Conservation (phyloP, 345 rosid genomes). For the Camelina laxa region DNA sequence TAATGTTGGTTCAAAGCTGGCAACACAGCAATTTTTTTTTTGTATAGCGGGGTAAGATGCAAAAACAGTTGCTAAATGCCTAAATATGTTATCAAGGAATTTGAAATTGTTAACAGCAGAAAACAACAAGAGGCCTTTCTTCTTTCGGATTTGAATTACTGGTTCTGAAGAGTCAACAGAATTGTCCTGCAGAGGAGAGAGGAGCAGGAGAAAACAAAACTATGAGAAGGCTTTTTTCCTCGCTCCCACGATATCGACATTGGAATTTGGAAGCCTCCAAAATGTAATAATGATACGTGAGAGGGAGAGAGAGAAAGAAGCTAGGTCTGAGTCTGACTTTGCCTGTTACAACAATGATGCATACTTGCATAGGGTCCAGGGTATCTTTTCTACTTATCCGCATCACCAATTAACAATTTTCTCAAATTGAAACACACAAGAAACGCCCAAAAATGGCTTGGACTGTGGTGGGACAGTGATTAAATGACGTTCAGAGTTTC, state of each 20-base stretch:
- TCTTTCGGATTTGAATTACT: constrained; percentile 31
- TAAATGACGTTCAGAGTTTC: constrained; percentile 5
- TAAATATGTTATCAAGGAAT: constrained; percentile 38
- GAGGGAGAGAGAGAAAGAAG: constrained; percentile 4
- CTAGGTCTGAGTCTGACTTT: constrained; percentile 18
- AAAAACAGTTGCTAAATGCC: constrained; percentile 22
- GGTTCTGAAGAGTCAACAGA: constrained; percentile 7
- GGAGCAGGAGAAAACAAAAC: constrained; percentile 22
- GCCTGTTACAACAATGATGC: constrained; percentile 40
- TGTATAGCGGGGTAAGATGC: constrained; percentile 54
- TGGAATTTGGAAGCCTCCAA: not conserved
- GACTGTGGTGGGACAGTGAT: constrained; percentile 21
- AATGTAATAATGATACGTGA: constrained; percentile 35
- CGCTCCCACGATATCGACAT: not conserved
- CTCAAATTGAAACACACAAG: constrained; percentile 8
- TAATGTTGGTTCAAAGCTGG: constrained; percentile 37
- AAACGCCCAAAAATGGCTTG: constrained; percentile 9
- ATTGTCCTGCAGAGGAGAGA: constrained; percentile 15
- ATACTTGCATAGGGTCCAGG: constrained; percentile 24
- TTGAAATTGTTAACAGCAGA: constrained; percentile 17
- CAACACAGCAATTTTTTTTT: constrained; percentile 31
- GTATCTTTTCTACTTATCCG: constrained; percentile 18
- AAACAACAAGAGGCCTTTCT: constrained; percentile 1
- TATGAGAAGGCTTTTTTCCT: constrained; percentile 25
- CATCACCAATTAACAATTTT: constrained; percentile 24